A percentile compares a stretch with the other conserved stretches of the same genome.
Evolutionary conservation across 139 green algal species (phyloP).

Genomic region (Axilococcus clingmanii): DNA sequence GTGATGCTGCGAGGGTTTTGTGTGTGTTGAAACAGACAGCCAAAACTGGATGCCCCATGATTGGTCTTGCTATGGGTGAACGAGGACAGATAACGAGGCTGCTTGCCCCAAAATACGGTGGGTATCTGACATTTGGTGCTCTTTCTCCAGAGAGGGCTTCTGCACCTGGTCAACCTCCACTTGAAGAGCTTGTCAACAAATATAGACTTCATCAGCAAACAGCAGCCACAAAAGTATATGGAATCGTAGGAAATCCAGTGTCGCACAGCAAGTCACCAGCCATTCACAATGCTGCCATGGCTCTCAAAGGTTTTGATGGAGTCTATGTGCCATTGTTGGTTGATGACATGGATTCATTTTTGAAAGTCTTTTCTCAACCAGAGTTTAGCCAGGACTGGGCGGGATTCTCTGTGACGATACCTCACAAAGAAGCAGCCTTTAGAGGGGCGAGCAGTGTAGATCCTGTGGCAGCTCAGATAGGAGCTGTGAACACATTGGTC

Average conservation of each 20-base stretch:
- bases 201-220: constrained; percentile 54
- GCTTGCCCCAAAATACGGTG: constrained; percentile 90
- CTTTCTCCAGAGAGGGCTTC: constrained; percentile 46
- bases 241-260: constrained; percentile 88
- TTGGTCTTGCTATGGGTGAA: constrained; percentile 90
- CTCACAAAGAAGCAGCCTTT: constrained; percentile 89
- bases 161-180: constrained; percentile 29
- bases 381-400: constrained; percentile 40
- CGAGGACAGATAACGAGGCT: constrained; percentile 69
- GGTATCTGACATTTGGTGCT: constrained; percentile 88
- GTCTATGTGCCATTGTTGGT: constrained; percentile 95
- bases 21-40: constrained; percentile 36
- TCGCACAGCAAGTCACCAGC: constrained; percentile 71
- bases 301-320: constrained; percentile 51
- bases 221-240: constrained; percentile 58
- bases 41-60: constrained; percentile 53
- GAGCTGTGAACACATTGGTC: constrained; percentile 93
- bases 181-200: constrained; percentile 40
- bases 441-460: constrained; percentile 55
- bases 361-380: constrained; percentile 47
- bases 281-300: constrained; percentile 82
- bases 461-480: constrained; percentile 66
- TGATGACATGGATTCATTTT: constrained; percentile 73
- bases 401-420: constrained; percentile 89
- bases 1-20: constrained; percentile 62